A percentile compares a stretch with the other conserved stretches of the same genome.
phyloP scores from a whole-genome alignment of 2,329 filamentous ascomycete genomes.

The Sporothrix curviconia region DNA sequence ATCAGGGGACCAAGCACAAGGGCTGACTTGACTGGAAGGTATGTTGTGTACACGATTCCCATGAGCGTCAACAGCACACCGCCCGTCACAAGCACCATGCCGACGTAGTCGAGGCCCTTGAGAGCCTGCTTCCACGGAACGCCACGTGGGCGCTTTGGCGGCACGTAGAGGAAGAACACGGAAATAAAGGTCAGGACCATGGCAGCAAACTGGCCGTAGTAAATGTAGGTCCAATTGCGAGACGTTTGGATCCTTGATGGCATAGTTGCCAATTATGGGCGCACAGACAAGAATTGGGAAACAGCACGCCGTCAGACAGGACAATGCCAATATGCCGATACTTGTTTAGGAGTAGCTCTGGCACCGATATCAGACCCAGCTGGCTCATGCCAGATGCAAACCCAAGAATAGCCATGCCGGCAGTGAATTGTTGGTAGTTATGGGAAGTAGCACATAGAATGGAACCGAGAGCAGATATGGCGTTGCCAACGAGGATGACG shows the following conservation, averaged over 20 bases:
- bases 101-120: slow-evolving; percentile 34
- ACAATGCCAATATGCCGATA: slow-evolving; percentile 40
- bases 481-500: slow-evolving; percentile 38
- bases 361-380: slow-evolving; percentile 39
- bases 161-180: slow-evolving; percentile 32
- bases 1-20: slow-evolving; percentile 33
- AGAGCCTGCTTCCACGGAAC: slow-evolving; percentile 30
- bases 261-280: slow-evolving; percentile 40
- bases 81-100: slow-evolving; percentile 31
- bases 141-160: slow-evolving; percentile 28
- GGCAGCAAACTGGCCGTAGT: slow-evolving; percentile 36
- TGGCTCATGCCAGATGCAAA: slow-evolving; percentile 40
- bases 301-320: slow-evolving; percentile 36
- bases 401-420: slow-evolving; percentile 35
- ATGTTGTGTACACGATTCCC: slow-evolving; percentile 35
- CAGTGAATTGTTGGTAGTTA: too few species aligned
- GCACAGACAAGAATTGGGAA: slow-evolving; percentile 39
- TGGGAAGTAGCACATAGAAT: too few species aligned
- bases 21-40: slow-evolving; percentile 29
- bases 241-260: slow-evolving; percentile 21
- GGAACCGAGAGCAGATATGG: slow-evolving; percentile 32
- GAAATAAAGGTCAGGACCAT: slow-evolving; percentile 39
- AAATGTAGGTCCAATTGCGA: slow-evolving; percentile 39
- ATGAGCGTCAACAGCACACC: slow-evolving; percentile 32
- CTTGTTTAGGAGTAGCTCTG: slow-evolving; percentile 43